A percentile compares a stretch with the other conserved stretches of the same genome.
Evolutionary conservation across 768 basidiomycete genomes (phyloP).

Genomic region (Coprinopsis cinerea): DNA sequence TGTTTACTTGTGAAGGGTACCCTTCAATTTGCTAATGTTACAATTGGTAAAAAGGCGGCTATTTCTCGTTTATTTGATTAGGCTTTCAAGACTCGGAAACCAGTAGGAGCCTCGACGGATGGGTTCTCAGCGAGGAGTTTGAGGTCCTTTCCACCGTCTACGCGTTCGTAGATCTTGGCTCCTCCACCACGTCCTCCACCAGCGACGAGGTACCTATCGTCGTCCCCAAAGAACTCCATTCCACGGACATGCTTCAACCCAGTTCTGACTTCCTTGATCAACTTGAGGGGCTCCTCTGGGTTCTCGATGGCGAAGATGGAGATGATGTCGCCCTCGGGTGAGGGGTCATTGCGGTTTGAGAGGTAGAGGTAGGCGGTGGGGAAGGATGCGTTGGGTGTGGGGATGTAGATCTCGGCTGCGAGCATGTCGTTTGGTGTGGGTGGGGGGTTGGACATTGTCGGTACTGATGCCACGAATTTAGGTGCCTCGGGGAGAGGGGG

Average conservation of each 20-base stretch:
- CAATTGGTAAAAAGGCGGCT: too few relatives aligned
- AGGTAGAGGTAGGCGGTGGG: constrained; percentile 59
- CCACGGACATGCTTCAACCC: constrained; percentile 68
- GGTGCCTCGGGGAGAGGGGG: constrained; percentile 36
- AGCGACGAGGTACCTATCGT: constrained; percentile 55
- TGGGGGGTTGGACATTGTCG: constrained; percentile 43
- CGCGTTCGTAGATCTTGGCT: constrained; percentile 64
- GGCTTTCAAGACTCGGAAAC: constrained; percentile 46
- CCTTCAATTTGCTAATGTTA: too few relatives aligned
- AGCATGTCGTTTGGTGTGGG: constrained; percentile 46
- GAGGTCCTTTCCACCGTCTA: constrained; percentile 51
- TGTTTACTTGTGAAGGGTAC: too few relatives aligned
- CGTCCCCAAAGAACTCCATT: constrained; percentile 58
- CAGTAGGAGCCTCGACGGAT: constrained; percentile 40
- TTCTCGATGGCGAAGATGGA: constrained; percentile 57
- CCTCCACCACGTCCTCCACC: constrained; percentile 63
- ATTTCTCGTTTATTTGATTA: too few relatives aligned
- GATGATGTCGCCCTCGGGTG: constrained; percentile 65
- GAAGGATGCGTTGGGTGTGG: constrained; percentile 44
- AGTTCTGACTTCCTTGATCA: constrained; percentile 59
- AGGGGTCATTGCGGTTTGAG: constrained; percentile 72
- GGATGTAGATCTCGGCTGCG: constrained; percentile 66
- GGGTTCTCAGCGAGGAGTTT: constrained; percentile 44
- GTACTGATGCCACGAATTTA: constrained; percentile 37
- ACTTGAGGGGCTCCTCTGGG: constrained; percentile 34